Base-by-base conservation (phyloP, 805 yeast species). In the Brettanomyces bruxellensis region DNA sequence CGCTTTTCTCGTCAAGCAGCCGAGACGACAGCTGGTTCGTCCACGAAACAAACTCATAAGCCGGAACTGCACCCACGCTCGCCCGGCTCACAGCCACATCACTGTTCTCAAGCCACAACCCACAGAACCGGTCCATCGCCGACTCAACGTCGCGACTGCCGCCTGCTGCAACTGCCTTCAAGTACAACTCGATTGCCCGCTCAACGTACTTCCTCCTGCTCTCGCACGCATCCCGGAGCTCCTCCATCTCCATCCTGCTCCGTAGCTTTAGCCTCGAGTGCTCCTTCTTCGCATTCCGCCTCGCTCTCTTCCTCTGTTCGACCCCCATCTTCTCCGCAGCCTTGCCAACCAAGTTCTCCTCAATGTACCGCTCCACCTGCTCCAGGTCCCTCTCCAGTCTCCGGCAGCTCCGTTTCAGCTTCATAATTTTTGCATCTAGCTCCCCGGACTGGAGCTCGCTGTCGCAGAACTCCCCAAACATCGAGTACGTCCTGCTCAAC, bases 11-110 rank as follows among this genome's bases (percentile, higher is more conserved):
- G 34, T 64, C 65, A 1, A 76, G 65, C 13, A 90, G 57, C 46
- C 93, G 69, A 0, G 97, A 86, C 3, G 86, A 70, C 40, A 90
- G 70, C 58, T 90, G 98, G 49, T 83, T 81, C 35, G 82, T 70
- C 96, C 97, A 90, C 0, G 88, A 76, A 4, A 86, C 69, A 45
- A 88, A 76, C 53, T 81, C 81, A 56, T 70, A 68, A 12, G 75
- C 69, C 0, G 95, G 84, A 18, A 86, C 62, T 0, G 44, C 42
- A 0, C 56, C 44, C 3, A 83, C 55, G 4, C 67, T 64, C 2
- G 58, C 53, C 12, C 55, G 55, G 8, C 85, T 66, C 7, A 64
- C 53, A 4, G 35, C 13, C 8, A 53, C 50, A 13, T 48, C 49
- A 6, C 53, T 52, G 47, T 78, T 73, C 49, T 82, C 85, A 37